Percentiles rank a stretch among this genome's conserved stretches.
Conservation (phyloP, 1,139 yeast genomes). For the Lodderomyces margitis region DNA sequence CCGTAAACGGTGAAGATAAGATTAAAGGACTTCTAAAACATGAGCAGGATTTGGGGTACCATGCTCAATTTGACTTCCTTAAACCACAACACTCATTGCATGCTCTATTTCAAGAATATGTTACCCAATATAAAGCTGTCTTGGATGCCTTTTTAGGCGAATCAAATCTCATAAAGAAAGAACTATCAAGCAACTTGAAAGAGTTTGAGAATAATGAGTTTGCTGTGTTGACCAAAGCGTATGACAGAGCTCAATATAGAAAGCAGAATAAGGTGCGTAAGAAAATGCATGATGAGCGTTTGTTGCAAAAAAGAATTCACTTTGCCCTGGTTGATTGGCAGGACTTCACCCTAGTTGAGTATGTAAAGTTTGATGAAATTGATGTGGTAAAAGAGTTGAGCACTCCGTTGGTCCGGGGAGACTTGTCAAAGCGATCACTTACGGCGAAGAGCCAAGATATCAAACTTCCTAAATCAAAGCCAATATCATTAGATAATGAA, state of each 20-base stretch:
- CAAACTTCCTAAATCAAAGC: constrained; percentile 10
- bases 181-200: not conserved
- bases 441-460: constrained; percentile 34
- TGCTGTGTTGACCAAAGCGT: constrained; percentile 10
- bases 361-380: constrained; percentile 62
- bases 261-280: constrained; percentile 31
- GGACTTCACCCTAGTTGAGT: constrained; percentile 70
- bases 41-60: constrained; percentile 34
- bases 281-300: constrained; percentile 34
- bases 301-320: constrained; percentile 36
- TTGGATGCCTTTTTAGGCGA: constrained; percentile 18
- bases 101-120: constrained; percentile 46
- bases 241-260: constrained; percentile 48
- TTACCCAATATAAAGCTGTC: constrained; percentile 55
- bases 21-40: constrained; percentile 35
- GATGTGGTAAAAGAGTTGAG: constrained; percentile 65
- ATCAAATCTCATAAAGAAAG: not conserved
- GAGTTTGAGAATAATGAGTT: not conserved
- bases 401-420: constrained; percentile 57
- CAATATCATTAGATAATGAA: constrained; percentile 17
- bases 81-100: constrained; percentile 61
- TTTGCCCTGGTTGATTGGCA: constrained; percentile 89
- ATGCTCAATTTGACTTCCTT: constrained; percentile 69
- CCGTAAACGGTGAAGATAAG: constrained; percentile 51
- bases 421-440: constrained; percentile 61